A percentile compares a stretch with the other conserved stretches of the same genome.
Evolutionary conservation across 2,329 filamentous ascomycete genomes (phyloP).

Genomic region (Leptographium radiaticola): DNA sequence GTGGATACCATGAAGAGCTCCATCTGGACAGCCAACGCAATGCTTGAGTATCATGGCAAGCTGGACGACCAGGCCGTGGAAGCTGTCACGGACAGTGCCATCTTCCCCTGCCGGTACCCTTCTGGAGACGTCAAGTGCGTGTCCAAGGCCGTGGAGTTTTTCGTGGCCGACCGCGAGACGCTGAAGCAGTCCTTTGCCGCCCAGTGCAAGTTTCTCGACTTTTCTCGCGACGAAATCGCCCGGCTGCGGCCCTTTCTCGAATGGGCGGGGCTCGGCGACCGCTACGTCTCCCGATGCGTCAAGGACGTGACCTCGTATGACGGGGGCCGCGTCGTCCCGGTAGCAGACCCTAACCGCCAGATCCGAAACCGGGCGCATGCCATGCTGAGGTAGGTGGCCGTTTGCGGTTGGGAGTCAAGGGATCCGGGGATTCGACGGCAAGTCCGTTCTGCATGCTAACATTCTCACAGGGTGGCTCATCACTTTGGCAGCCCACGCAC

Average conservation of each 20-base stretch:
- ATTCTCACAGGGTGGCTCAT: constrained; percentile 11
- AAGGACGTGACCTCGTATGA: constrained; percentile 20
- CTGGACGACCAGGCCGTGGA: background rate
- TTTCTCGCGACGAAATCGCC: constrained; percentile 19
- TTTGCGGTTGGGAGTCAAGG: too few relatives aligned
- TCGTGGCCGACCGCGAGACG: constrained; percentile 20
- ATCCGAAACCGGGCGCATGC: constrained; percentile 19
- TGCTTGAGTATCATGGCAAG: constrained; percentile 11
- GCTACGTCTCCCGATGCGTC: constrained; percentile 20
- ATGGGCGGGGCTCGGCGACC: constrained; percentile 19
- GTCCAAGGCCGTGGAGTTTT: constrained; percentile 15
- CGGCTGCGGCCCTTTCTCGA: constrained; percentile 18
- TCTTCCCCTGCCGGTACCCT: constrained; percentile 13
- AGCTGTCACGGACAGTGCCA: constrained; percentile 1
- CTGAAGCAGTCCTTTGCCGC: constrained; percentile 16
- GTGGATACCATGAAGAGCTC: constrained; percentile 17
- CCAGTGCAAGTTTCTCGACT: constrained; percentile 22
- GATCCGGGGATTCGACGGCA: too few relatives aligned
- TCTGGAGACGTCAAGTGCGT: constrained; percentile 3
- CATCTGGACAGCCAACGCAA: constrained; percentile 20
- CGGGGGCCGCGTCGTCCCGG: constrained; percentile 1
- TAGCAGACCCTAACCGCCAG: constrained; percentile 14
- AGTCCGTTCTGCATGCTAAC: background rate
- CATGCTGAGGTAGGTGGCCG: constrained; percentile 16
- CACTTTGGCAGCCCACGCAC: constrained; percentile 15